Percentiles rank a stretch among this genome's conserved stretches.
phyloP scores from a whole-genome alignment of 495 filamentous ascomycete genomes.

The Penicillium paxilli region DNA sequence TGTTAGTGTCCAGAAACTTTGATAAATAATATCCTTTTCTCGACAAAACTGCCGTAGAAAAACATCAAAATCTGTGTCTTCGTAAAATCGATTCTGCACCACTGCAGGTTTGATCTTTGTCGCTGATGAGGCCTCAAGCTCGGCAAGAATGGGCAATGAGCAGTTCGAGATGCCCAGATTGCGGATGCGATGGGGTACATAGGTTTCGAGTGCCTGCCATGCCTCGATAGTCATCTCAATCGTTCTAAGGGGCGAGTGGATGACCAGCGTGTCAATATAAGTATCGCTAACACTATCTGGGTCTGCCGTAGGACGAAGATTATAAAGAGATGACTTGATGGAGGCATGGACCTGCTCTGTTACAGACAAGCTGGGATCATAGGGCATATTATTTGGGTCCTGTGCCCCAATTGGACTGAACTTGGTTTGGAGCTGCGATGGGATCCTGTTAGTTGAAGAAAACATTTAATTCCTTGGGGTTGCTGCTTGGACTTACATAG shows the following conservation, averaged over 20 bases:
- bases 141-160: constrained; percentile 50
- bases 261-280: constrained; percentile 71
- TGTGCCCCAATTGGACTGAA: constrained; percentile 66
- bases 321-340: constrained; percentile 65
- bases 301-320: constrained; percentile 47
- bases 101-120: constrained; percentile 56
- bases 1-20: constrained; percentile 79
- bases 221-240: constrained; percentile 60
- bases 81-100: constrained; percentile 76
- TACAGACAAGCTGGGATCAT: constrained; percentile 50
- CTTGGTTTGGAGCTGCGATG: constrained; percentile 75
- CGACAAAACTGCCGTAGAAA: constrained; percentile 62
- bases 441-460: not conserved
- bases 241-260: constrained; percentile 68
- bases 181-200: constrained; percentile 63
- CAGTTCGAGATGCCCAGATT: constrained; percentile 75
- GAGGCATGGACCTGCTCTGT: constrained; percentile 65
- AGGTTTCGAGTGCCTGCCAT: constrained; percentile 62
- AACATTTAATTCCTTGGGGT: not conserved
- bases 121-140: constrained; percentile 43
- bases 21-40: constrained; percentile 61
- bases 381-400: constrained; percentile 60
- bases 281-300: constrained; percentile 36
- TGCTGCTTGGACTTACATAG: constrained; percentile 45
- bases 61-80: constrained; percentile 59